phyloP scores from a whole-genome alignment of 768 basidiomycete genomes.

The Mycena maculata region DNA sequence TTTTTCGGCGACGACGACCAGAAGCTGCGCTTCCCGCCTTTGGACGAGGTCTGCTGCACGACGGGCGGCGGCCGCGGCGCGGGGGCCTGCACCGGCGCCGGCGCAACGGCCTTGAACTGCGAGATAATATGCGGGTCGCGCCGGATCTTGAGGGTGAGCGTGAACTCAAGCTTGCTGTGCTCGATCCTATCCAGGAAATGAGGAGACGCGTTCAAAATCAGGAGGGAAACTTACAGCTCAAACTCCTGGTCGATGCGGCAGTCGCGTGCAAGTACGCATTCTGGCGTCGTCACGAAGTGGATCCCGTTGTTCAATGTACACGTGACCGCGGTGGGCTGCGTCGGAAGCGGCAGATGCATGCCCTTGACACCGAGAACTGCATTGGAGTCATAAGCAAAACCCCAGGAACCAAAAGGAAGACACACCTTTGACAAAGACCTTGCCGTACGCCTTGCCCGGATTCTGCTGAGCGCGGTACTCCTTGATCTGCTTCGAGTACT shows the following conservation, averaged over 20 bases:
- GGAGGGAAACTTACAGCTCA: slow-evolving; percentile 73
- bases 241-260: slow-evolving; percentile 88
- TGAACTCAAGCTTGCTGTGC: slow-evolving; percentile 95
- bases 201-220: background rate
- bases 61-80: slow-evolving; percentile 48
- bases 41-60: slow-evolving; percentile 63
- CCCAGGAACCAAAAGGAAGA: slow-evolving; percentile 7
- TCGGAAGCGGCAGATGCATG: slow-evolving; percentile 82
- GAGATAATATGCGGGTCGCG: slow-evolving; percentile 87
- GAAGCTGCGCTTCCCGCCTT: slow-evolving; percentile 79
- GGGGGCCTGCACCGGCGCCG: slow-evolving; percentile 57
- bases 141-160: slow-evolving; percentile 87
- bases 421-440: slow-evolving; percentile 93
- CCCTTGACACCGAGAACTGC: slow-evolving; percentile 82
- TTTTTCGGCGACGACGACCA: slow-evolving; percentile 83
- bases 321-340: slow-evolving; percentile 77
- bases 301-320: slow-evolving; percentile 97
- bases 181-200: slow-evolving; percentile 69
- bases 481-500: slow-evolving; percentile 91
- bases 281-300: slow-evolving; percentile 93
- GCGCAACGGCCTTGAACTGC: slow-evolving; percentile 75
- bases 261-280: slow-evolving; percentile 68
- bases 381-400: slow-evolving; percentile 20
- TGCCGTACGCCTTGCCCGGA: slow-evolving; percentile 85
- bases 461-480: slow-evolving; percentile 84